phyloP scores from a whole-genome alignment of 73 alveolate species.

The Paraurostyla sp. region DNA sequence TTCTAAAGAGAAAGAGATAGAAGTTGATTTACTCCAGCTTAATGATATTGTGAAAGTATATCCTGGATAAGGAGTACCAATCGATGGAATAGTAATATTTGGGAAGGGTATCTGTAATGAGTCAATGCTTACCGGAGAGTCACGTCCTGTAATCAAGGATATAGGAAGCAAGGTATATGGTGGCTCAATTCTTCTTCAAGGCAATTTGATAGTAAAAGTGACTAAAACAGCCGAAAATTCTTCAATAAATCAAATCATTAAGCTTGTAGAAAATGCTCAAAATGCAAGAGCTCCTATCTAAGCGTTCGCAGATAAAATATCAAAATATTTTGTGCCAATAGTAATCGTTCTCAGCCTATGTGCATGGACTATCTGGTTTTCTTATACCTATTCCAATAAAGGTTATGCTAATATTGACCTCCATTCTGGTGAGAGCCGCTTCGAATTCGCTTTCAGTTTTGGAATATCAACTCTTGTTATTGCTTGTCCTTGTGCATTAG shows the following conservation, averaged over 20 bases:
- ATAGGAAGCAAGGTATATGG: slow-evolving; percentile 78
- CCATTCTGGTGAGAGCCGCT: slow-evolving; percentile 57
- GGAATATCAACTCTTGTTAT: slow-evolving; percentile 84
- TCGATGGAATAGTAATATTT: slow-evolving; percentile 88
- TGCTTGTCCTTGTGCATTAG: slow-evolving; percentile 99
- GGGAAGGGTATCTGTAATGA: slow-evolving; percentile 87
- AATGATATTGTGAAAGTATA: slow-evolving; percentile 84
- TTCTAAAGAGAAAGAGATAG: slow-evolving; percentile 26
- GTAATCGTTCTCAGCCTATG: slow-evolving; percentile 78
- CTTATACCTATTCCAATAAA: slow-evolving; percentile 73
- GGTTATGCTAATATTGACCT: slow-evolving; percentile 67
- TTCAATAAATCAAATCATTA: slow-evolving; percentile 83
- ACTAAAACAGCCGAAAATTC: slow-evolving; percentile 80
- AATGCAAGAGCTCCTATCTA: slow-evolving; percentile 82
- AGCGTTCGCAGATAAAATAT: slow-evolving; percentile 81
- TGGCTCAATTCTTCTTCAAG: slow-evolving; percentile 79
- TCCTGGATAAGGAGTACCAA: slow-evolving; percentile 89
- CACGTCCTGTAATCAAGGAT: slow-evolving; percentile 72
- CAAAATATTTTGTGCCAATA: slow-evolving; percentile 82
- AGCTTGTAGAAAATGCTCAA: slow-evolving; percentile 89
- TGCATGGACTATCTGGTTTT: slow-evolving; percentile 87
- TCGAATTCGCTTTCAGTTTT: slow-evolving; percentile 71
- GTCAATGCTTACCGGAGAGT: slow-evolving; percentile 91
- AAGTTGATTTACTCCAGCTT: slow-evolving; percentile 78
- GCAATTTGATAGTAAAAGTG: slow-evolving; percentile 76